Conservation (phyloP, 306 rosid genomes). For the Pterocarpus santalinus region DNA sequence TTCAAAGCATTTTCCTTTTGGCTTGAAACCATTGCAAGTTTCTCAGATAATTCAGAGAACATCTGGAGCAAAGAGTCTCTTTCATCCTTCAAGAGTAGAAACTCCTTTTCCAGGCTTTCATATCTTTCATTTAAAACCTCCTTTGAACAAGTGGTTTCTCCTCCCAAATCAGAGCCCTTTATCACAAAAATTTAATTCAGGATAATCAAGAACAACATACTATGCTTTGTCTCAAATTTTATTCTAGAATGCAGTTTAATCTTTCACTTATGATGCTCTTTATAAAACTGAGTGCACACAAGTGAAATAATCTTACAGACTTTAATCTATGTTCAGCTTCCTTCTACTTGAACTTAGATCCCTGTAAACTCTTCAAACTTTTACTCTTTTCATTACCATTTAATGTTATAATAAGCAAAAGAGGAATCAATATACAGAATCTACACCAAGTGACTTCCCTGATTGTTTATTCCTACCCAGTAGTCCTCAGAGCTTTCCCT, state of each 20-base stretch:
- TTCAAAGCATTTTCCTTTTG: conserved; percentile 75
- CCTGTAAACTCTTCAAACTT: neutral
- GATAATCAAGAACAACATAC: conserved; percentile 51
- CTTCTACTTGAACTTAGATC: conserved; percentile 28
- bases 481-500: conserved; percentile 19
- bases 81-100: conserved; percentile 64
- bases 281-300: conserved; percentile 7
- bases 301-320: conserved; percentile 1
- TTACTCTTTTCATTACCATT: conserved; percentile 14
- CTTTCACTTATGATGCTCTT: conserved; percentile 20
- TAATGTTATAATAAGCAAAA: conserved; percentile 26
- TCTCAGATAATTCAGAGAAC: conserved; percentile 68
- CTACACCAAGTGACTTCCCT: conserved; percentile 27
- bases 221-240: conserved; percentile 39
- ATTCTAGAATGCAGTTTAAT: conserved; percentile 47
- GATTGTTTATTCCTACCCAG: conserved; percentile 41
- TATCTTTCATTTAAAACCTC: conserved; percentile 69
- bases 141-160: conserved; percentile 61
- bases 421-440: neutral
- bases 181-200: conserved; percentile 67
- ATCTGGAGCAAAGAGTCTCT: conserved; percentile 67
- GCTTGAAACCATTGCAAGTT: conserved; percentile 57
- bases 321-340: conserved; percentile 31
- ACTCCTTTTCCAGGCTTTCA: conserved; percentile 71
- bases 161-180: conserved; percentile 76